phyloP scores from a whole-genome alignment of 768 basidiomycete genomes.

The Leccinum uliginosum region DNA sequence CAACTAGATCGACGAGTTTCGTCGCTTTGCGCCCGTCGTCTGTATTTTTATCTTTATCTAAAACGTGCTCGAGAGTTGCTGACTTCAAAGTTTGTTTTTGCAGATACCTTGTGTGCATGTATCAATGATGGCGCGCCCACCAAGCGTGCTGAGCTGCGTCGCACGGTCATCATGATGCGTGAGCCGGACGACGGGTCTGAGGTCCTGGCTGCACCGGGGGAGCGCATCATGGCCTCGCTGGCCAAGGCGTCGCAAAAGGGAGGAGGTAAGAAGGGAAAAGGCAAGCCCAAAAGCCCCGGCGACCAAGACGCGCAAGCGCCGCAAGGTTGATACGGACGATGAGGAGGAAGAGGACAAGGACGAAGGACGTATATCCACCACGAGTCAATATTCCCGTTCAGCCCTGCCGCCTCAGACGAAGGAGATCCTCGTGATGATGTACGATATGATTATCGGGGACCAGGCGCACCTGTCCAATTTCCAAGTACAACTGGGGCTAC shows the following conservation, averaged over 20 bases:
- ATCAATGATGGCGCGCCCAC: slow-evolving; percentile 83
- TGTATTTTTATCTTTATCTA: slow-evolving; percentile 31
- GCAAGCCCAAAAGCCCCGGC: slow-evolving; percentile 11
- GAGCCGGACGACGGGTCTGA: slow-evolving; percentile 27
- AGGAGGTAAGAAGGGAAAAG: slow-evolving; percentile 12
- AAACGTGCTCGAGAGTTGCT: neutral
- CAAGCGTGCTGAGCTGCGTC: slow-evolving; percentile 76
- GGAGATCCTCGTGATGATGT: slow-evolving; percentile 77
- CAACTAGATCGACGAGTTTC: slow-evolving; percentile 86
- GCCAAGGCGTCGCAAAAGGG: slow-evolving; percentile 16
- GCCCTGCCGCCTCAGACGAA: slow-evolving; percentile 19
- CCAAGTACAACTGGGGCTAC: slow-evolving; percentile 77
- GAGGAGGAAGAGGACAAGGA: slow-evolving; percentile 15
- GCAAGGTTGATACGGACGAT: slow-evolving; percentile 12
- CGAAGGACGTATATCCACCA: slow-evolving; percentile 16
- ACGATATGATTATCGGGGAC: slow-evolving; percentile 89
- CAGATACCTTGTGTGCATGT: slow-evolving; percentile 87
- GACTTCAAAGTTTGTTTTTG: neutral
- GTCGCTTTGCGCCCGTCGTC: slow-evolving; percentile 77
- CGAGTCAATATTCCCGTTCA: slow-evolving; percentile 11
- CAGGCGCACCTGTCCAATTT: slow-evolving; percentile 56
- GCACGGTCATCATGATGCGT: slow-evolving; percentile 55
- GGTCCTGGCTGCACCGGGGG: slow-evolving; percentile 16
- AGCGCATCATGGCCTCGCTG: slow-evolving; percentile 22
- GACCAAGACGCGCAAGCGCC: slow-evolving; percentile 12